Percentiles rank a stretch among this genome's conserved stretches.
These are phyloP conservation scores for Metschnikowia noctiluminum DNA, from an alignment of 805 yeast species.

Conservation along the genomic window DNA sequence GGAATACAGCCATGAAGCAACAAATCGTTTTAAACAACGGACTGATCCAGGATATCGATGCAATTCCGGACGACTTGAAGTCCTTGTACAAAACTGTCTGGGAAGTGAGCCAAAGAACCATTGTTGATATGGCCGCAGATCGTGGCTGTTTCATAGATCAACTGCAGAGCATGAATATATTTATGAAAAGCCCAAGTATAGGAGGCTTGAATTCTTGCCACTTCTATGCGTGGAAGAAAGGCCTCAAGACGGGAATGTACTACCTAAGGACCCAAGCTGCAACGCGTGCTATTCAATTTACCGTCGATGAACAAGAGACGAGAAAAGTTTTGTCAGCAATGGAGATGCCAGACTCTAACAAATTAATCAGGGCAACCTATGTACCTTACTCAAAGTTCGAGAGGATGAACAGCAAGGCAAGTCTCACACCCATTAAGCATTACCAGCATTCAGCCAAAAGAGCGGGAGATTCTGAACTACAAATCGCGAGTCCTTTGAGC, in stretches of 20 bases:
- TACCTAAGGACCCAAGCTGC: constrained; percentile 39
- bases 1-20: constrained; percentile 79
- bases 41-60: constrained; percentile 73
- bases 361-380: constrained; percentile 1
- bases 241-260: constrained; percentile 40
- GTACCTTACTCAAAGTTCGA: background rate
- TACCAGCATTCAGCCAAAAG: too few relatives aligned
- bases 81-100: constrained; percentile 89
- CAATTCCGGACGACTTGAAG: constrained; percentile 72
- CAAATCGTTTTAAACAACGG: constrained; percentile 76
- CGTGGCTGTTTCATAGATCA: constrained; percentile 66
- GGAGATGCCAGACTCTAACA: constrained; percentile 1
- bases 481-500: too few relatives aligned
- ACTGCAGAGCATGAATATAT: constrained; percentile 43
- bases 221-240: constrained; percentile 41
- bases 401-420: background rate
- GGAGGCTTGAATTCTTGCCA: constrained; percentile 42
- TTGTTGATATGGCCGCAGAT: constrained; percentile 85
- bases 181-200: constrained; percentile 35
- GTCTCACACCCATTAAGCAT: too few relatives aligned
- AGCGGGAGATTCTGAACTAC: too few relatives aligned
- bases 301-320: constrained; percentile 8
- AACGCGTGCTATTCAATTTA: constrained; percentile 36
- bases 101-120: constrained; percentile 86
- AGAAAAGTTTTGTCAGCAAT: background rate